phyloP scores from a whole-genome alignment of 106 monocot species.

The Chionographis japonica region DNA sequence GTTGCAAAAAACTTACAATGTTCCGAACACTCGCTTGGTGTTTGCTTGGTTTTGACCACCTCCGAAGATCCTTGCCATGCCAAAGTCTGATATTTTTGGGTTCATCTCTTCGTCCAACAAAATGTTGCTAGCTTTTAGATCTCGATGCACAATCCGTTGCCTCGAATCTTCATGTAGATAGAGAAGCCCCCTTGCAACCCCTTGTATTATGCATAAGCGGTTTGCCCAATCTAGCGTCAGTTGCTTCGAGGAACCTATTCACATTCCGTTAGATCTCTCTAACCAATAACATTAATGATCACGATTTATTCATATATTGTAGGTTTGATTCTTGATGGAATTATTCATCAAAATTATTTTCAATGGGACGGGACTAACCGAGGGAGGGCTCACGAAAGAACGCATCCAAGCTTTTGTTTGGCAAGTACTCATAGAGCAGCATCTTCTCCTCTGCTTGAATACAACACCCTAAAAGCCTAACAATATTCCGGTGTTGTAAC shows the following conservation, averaged over 20 bases:
- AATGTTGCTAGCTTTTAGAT: constrained; percentile 23
- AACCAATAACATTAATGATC: neutral
- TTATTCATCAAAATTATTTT: neutral
- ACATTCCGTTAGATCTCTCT: neutral
- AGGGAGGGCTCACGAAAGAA: constrained; percentile 13
- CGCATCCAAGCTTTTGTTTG: constrained; percentile 26
- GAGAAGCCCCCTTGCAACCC: constrained; percentile 21
- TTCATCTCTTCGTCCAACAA: constrained; percentile 24
- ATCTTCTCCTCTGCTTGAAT: no score
- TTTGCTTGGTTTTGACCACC: constrained; percentile 4
- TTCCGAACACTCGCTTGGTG: constrained; percentile 14
- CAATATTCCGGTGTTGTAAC: no score
- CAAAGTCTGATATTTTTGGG: constrained; percentile 34
- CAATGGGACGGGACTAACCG: no score
- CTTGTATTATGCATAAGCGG: constrained; percentile 14
- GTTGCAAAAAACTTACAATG: constrained; percentile 18
- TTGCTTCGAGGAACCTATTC: neutral
- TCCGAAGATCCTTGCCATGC: constrained; percentile 17
- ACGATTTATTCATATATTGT: neutral
- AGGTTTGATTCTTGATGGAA: neutral
- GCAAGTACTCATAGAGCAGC: constrained; percentile 26
- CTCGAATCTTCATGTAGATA: constrained; percentile 26
- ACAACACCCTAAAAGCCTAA: no score
- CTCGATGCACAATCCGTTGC: constrained; percentile 9
- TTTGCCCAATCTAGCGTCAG: constrained; percentile 8